Evolutionary conservation across 331 rosid species (phyloP), one percentile per base, ranked within the genome.

Genomic region (Quercus lobata): DNA sequence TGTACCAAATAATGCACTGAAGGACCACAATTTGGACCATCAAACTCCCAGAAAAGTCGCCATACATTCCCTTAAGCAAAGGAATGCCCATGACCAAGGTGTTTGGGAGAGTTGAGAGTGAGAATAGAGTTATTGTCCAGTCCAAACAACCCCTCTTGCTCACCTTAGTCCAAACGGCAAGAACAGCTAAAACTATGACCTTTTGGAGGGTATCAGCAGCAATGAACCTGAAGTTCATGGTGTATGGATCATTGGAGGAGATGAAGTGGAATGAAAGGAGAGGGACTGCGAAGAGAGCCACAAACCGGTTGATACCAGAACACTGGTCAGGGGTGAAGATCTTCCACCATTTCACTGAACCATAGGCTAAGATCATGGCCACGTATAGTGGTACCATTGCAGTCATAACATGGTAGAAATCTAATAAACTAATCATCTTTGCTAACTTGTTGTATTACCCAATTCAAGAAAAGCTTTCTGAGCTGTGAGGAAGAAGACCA

Each of bases 11-110:
- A 58, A 94, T 94, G 79, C 98, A 92, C 57, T 94, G 98, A 19
- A 94, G 96, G n/a, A 94, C 97, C 24, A 94, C 98, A 44, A 93
- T 93, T 32, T 92, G 98, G 12, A 93, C 98, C 98, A 93, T 93
- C 5, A 93, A 49, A 14, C 89, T 87, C 17, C 92, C 96, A 0
- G 97, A 90, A 74, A 81, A 86, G 0, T 92, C 97, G 1, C 98
- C 98, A 57, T 92, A 94, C 98, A 94, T 94, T 2, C 94, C 96
- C 60, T 90, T 94, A 24, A 94, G 92, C 19, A 94, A 62, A 6
- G 98, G 96, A n/a, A 94, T 94, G 1, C 98, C 98, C 98, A 94
- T 94, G 21, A 92, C 97, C 60, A 94, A 79, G 27, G 98, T 92
- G 89, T 94, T 94, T 19, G 97, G 97, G 6, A 94, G 89, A 5